Evolutionary conservation across 73 alveolate species (phyloP).

Genomic region (Paramecium biaurelia): DNA sequence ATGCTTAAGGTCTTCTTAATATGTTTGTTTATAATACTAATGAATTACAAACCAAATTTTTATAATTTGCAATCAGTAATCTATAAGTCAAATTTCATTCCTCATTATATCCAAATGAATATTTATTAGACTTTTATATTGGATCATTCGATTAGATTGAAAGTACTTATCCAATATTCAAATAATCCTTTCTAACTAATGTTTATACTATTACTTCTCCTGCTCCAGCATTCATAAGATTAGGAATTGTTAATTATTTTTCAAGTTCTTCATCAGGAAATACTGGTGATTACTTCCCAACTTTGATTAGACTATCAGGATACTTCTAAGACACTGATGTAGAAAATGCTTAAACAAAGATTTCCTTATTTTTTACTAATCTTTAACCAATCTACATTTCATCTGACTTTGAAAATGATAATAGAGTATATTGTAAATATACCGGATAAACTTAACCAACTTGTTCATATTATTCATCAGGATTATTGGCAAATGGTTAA

Average conservation of each 20-base stretch:
- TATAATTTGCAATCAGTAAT: neutral
- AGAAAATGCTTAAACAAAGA: conserved; percentile 42
- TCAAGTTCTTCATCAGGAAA: neutral
- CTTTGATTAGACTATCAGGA: conserved; percentile 38
- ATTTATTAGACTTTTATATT: conserved; percentile 53
- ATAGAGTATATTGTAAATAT: conserved; percentile 25
- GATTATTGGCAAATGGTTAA: conserved; percentile 30
- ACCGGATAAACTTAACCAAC: conserved; percentile 27
- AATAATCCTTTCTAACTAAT: conserved; percentile 15
- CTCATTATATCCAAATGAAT: conserved; percentile 53
- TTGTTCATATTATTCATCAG: conserved; percentile 37
- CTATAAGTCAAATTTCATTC: conserved; percentile 18
- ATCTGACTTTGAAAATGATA: neutral
- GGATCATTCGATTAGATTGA: conserved; percentile 54
- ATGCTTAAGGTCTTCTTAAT: neutral
- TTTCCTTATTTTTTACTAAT: conserved; percentile 46
- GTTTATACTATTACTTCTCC: conserved; percentile 52
- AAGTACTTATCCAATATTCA: conserved; percentile 50
- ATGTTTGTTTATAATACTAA: conserved; percentile 8
- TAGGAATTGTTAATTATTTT: conserved; percentile 51
- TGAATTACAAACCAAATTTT: neutral
- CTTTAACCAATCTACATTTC: conserved; percentile 42
- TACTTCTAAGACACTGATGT: conserved; percentile 39
- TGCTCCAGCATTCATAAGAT: conserved; percentile 12
- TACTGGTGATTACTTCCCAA: conserved; percentile 9